Base-by-base conservation (phyloP, 768 basidiomycete genomes). In the Solioccasus polychromus region DNA sequence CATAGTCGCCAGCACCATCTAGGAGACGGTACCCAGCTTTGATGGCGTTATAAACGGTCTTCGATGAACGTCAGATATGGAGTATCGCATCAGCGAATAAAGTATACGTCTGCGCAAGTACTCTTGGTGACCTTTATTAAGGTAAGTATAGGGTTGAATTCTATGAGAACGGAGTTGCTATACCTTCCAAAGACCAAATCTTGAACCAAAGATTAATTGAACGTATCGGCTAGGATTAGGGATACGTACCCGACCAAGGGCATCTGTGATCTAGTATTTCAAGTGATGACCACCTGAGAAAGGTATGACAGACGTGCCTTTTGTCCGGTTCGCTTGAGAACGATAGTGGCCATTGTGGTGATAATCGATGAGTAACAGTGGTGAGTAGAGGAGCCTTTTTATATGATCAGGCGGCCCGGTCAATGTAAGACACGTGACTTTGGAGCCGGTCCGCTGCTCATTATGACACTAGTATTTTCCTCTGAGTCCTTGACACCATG, bases 21-120 rank as follows among this genome's bases (percentile, higher is more conserved):
- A 95, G 74, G 44, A 95, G 84, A 50, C 92, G 82, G 63, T 91
- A 92, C 1, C 92, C 92, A 20, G 75, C 72, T 64, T 90, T 90
- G 70, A 93, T 85, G 15, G 92, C 89, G 46, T 83, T 70, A 73
- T 91, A 92, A 40, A 94, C 90, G 42, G 78, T 81, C 79, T 89
- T 57, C 29, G 38, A 34, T 28, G 11, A 18, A 42, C 5, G 18
- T 59, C 30, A 54, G 51, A 4, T 9, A 37, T 23, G 31, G 17
- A 24, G 14, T 7, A 29, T 11, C 31, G 29, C 10, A 32, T n/a
- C n/a, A 29, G 32, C 24, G 19, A 25, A 30, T 24, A 35, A 31
- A 45, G 59, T 72, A 58, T 50, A 83, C 82, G 35, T 83, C 76
- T 38, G 84, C 81, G 54, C 83, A 85, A 38, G 68, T 68, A 39